Conservation (phyloP, 441 rosid genomes). For the Aquilaria agallochum region DNA sequence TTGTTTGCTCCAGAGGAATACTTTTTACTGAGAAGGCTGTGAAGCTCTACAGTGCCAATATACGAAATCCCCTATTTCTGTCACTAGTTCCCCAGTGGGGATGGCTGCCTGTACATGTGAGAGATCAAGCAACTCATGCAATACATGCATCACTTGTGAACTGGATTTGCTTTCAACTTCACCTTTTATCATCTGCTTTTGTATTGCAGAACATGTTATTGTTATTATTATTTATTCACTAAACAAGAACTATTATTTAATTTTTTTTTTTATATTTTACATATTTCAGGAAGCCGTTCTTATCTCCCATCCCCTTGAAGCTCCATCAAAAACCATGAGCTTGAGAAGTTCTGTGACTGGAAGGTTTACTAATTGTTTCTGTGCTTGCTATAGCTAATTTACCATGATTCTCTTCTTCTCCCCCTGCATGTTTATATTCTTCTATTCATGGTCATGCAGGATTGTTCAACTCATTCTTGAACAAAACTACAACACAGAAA, state of each 20-base stretch:
- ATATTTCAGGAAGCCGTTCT: constrained; percentile 79
- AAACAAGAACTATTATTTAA: constrained; percentile 13
- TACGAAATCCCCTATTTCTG: constrained; percentile 68
- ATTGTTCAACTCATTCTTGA: constrained; percentile 80
- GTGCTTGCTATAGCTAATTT: constrained; percentile 4
- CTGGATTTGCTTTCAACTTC: constrained; percentile 10
- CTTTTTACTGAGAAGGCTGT: constrained; percentile 67
- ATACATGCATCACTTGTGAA: background rate
- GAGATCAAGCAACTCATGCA: constrained; percentile 19
- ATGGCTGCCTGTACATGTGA: constrained; percentile 86
- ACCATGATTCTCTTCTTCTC: background rate
- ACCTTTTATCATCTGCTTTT: constrained; percentile 1
- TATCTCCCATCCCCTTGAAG: constrained; percentile 74
- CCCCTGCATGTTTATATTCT: constrained; percentile 23
- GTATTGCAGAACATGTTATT: background rate
- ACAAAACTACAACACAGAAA: constrained; percentile 75
- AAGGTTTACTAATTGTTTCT: constrained; percentile 51
- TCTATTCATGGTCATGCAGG: constrained; percentile 44
- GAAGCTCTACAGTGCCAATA: constrained; percentile 75
- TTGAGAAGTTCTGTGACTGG: constrained; percentile 89
- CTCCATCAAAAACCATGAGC: constrained; percentile 76
- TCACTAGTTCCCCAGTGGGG: constrained; percentile 87
- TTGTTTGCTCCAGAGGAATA: constrained; percentile 66
- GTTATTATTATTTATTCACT: background rate
- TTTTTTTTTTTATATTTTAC: constrained; percentile 15